phyloP scores from a whole-genome alignment of 164 flowering plant species.

The Stephania yunnanensis region DNA sequence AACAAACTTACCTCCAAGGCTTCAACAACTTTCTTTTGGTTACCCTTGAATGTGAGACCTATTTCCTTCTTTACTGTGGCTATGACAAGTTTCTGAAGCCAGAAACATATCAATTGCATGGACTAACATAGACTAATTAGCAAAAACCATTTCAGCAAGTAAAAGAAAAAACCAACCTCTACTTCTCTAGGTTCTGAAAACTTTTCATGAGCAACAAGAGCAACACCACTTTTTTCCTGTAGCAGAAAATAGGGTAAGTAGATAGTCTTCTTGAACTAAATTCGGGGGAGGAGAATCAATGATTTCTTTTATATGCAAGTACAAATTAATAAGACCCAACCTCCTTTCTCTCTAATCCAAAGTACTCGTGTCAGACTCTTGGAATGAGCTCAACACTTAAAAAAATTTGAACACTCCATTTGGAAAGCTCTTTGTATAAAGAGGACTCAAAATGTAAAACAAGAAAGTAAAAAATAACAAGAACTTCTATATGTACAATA shows the following conservation, averaged over 20 bases:
- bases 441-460: background rate
- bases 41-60: constrained; percentile 87
- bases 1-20: constrained; percentile 68
- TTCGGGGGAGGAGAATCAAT: background rate
- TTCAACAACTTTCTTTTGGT: constrained; percentile 81
- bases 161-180: constrained; percentile 47
- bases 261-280: background rate
- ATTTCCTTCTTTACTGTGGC: constrained; percentile 79
- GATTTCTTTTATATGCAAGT: background rate
- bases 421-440: background rate
- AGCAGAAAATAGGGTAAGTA: background rate
- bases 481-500: too few species aligned
- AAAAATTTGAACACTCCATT: background rate
- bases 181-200: constrained; percentile 71
- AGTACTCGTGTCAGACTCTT: too few species aligned
- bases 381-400: background rate
- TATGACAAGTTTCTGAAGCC: constrained; percentile 70
- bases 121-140: background rate
- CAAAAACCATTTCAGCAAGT: background rate
- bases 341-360: background rate
- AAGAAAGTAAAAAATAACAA: too few species aligned
- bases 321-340: background rate
- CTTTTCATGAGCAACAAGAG: constrained; percentile 65
- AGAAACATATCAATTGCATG: background rate
- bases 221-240: constrained; percentile 85